Base-by-base conservation (phyloP, 2,329 filamentous ascomycete species). In the Pyrenophora seminiperda region DNA sequence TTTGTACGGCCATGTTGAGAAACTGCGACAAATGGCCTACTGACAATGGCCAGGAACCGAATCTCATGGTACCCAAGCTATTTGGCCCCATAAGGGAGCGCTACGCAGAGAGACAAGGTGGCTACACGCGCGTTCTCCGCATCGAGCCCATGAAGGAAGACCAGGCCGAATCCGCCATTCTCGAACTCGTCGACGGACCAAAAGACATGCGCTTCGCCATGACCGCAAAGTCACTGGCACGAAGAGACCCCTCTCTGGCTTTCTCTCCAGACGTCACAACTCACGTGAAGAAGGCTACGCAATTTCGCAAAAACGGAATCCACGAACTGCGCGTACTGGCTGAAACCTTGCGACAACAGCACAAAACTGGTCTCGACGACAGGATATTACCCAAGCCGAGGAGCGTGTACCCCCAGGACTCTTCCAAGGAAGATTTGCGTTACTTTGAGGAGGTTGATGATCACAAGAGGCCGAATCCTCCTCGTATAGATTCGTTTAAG, bases 201-300 rank as follows among this genome's bases (percentile, higher is more conserved):
- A 89, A 87, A 72, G 94, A 99, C 75, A 90, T 96, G 79, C 89
- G 92, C 27, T 97, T 97, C 76, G 90, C 91, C 66, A 86, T 97
- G 83, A 96, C 92, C 2, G 94, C 94, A 19, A 89, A 88, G 63
- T 87, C 90, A 0, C 81, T 97, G 5, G 90, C 90, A 34, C 81
- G 85, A 20, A 70, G 80, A 50, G 76, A 80, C 2, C 70, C 76
- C 52, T 75, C 84, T 31, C 79, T 83, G 42, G 71, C 77, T 2
- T 76, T 89, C 64, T 88, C 85, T 60, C 81, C 89, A 24, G 78
- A 94, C 62, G 97, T 93, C 27, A 77, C 79, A 48, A 80, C 83
- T 68, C 97, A 97, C 76, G 81, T 93, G 37, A 79, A 81, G 58
- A 97, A 97, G 76, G 90, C 95, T 45, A 94, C 90, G 50, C 77